These are phyloP conservation scores for Albatrellus ellisii DNA, from an alignment of 768 basidiomycete genomes.

Conservation along the genomic window DNA sequence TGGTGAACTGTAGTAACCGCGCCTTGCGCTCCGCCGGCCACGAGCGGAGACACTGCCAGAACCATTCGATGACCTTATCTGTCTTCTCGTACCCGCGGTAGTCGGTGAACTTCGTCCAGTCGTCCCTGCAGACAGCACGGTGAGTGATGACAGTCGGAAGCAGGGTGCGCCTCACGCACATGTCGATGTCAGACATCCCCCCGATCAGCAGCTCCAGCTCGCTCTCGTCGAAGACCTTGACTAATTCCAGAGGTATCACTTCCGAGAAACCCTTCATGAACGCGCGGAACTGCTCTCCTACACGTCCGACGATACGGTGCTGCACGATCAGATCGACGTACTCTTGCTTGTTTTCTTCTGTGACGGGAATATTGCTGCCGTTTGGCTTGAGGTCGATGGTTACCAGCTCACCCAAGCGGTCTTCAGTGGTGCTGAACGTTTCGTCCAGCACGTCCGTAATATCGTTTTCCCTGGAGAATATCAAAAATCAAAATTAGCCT, in stretches of 20 bases:
- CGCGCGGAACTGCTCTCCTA: constrained; percentile 73
- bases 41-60: constrained; percentile 84
- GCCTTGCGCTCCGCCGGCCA: constrained; percentile 89
- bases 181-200: constrained; percentile 48
- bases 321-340: constrained; percentile 69
- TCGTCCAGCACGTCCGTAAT: constrained; percentile 67
- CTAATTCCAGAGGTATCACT: constrained; percentile 68
- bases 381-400: constrained; percentile 52
- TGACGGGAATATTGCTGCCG: constrained; percentile 49
- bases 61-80: constrained; percentile 88
- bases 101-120: constrained; percentile 91
- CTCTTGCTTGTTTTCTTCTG: constrained; percentile 65
- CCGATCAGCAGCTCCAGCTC: constrained; percentile 85
- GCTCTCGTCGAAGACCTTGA: constrained; percentile 85
- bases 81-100: constrained; percentile 81
- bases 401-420: constrained; percentile 62
- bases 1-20: constrained; percentile 79
- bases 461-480: constrained; percentile 45
- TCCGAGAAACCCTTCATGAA: constrained; percentile 83
- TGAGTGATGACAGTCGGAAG: neutral
- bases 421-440: constrained; percentile 58
- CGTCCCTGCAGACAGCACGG: constrained; percentile 36
- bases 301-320: constrained; percentile 72
- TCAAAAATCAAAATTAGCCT: constrained; percentile 1
- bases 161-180: constrained; percentile 17